Evolutionary conservation across 345 rosid species (phyloP), one percentile per base, ranked within the genome.

Genomic region (Combretum micranthum): DNA sequence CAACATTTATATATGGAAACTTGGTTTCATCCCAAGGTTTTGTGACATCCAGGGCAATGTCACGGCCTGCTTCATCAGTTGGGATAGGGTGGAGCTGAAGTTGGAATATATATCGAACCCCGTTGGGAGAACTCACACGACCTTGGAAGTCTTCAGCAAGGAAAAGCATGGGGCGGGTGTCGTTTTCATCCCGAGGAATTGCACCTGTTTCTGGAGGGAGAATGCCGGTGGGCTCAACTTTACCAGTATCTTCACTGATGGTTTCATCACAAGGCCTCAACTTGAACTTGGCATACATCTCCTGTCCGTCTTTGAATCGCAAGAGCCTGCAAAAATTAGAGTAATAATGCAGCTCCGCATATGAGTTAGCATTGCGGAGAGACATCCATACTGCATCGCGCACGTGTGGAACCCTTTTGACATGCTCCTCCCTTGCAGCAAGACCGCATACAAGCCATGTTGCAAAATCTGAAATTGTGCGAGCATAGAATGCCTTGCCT

Each of bases 151-250:
- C 87, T 11, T 84, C 69, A 11, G 81, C 82, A 43, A 84, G 87
- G 80, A 84, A 82, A 22, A 82, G 82, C 12, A 74, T 57, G 12
- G 85, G 91, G 12, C 83, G 77, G 5, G 67, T 64, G 67, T 81
- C 91, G 1, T 69, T 75, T 18, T 72, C 72, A 18, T 75, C 76
- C 69, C 85, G 68, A 0, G 87, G 85, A 64, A 84, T 79, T 16
- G 87, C 82, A 44, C 91, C 91, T 15, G 91, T 84, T 66, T 84
- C 91, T n/a, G 87, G 91, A 15, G 91, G 91, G 20, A 81, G 87
- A 69, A 79, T 79, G 44, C 82, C 84, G 1, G 43, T 44, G 6
- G 91, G 87, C 60, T 79, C 87, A 22, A 81, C 91, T 52, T 81
- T 74, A 1, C 87, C 83, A 15, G 77, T 56, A 64, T 84, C 85